Conservation (phyloP, 2,329 filamentous ascomycete species). For the Hortaea sp. region DNA sequence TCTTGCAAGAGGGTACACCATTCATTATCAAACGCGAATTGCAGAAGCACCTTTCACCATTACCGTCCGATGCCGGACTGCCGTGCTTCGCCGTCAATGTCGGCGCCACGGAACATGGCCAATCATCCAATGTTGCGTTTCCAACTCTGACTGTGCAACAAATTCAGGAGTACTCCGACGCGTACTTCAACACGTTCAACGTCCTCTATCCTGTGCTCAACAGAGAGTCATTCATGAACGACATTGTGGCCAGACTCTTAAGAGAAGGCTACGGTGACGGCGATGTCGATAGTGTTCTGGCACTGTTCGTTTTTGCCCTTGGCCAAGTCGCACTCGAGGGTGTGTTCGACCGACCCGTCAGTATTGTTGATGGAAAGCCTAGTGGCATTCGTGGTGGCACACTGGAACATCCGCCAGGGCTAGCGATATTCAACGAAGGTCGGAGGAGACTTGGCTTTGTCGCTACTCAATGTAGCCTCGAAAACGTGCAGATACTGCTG, state of each 20-base stretch:
- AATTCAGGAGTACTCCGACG: slow-evolving; percentile 42
- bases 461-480: slow-evolving; percentile 44
- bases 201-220: slow-evolving; percentile 50
- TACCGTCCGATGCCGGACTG: slow-evolving; percentile 21
- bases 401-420: slow-evolving; percentile 42
- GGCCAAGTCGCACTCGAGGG: slow-evolving; percentile 49
- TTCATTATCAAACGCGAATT: slow-evolving; percentile 30
- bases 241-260: slow-evolving; percentile 37
- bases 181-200: slow-evolving; percentile 53
- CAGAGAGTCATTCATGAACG: slow-evolving; percentile 43
- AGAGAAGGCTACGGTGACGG: slow-evolving; percentile 41
- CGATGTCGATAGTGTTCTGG: slow-evolving; percentile 42
- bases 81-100: slow-evolving; percentile 13
- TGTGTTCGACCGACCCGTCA: slow-evolving; percentile 37
- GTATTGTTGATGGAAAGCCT: slow-evolving; percentile 33
- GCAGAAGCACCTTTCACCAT: slow-evolving; percentile 17
- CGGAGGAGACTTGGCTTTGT: slow-evolving; percentile 50
- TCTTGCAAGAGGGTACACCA: slow-evolving; percentile 29
- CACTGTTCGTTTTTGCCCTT: slow-evolving; percentile 48
- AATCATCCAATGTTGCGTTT: slow-evolving; percentile 20
- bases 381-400: slow-evolving; percentile 47
- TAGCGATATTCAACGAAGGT: slow-evolving; percentile 53
- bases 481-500: slow-evolving; percentile 50
- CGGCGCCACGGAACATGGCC: slow-evolving; percentile 4
- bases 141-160: slow-evolving; percentile 36